Evolutionary conservation across 2,329 filamentous ascomycete genomes (phyloP).

Genomic region (Microcera coccophila): DNA sequence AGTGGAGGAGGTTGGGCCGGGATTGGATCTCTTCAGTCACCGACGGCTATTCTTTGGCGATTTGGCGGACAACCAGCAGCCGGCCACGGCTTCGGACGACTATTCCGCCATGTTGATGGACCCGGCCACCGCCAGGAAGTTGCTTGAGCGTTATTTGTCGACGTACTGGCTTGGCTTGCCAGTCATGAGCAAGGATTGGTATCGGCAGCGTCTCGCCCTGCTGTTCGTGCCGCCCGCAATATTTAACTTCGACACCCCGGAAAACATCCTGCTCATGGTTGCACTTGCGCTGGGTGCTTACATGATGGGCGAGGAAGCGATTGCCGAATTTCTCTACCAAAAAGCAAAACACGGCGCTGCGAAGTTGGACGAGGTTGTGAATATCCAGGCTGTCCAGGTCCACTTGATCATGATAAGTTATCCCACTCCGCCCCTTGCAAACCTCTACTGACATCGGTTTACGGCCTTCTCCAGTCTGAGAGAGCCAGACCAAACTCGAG

Average conservation of each 20-base stretch:
- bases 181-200: conserved; percentile 32
- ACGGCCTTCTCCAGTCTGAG: conserved; percentile 43
- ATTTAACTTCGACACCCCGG: conserved; percentile 31
- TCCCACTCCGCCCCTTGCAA: not conserved
- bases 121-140: conserved; percentile 33
- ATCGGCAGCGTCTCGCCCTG: conserved; percentile 32
- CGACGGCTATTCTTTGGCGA: conserved; percentile 33
- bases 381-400: conserved; percentile 41
- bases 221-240: conserved; percentile 32
- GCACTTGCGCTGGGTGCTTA: conserved; percentile 36
- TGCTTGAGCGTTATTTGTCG: conserved; percentile 39
- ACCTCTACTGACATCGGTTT: conserved; percentile 11
- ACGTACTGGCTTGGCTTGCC: conserved; percentile 39
- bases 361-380: conserved; percentile 41
- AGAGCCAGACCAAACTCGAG: conserved; percentile 41
- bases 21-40: conserved; percentile 30
- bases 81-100: conserved; percentile 16
- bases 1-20: conserved; percentile 30
- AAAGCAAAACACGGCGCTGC: conserved; percentile 38
- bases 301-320: conserved; percentile 36
- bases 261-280: conserved; percentile 37
- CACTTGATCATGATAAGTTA: conserved; percentile 42
- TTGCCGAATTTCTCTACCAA: conserved; percentile 40
- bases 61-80: conserved; percentile 34
- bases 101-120: conserved; percentile 36